Conservation (phyloP, 495 filamentous ascomycete species). For the Hypoxylon fragiforme region DNA sequence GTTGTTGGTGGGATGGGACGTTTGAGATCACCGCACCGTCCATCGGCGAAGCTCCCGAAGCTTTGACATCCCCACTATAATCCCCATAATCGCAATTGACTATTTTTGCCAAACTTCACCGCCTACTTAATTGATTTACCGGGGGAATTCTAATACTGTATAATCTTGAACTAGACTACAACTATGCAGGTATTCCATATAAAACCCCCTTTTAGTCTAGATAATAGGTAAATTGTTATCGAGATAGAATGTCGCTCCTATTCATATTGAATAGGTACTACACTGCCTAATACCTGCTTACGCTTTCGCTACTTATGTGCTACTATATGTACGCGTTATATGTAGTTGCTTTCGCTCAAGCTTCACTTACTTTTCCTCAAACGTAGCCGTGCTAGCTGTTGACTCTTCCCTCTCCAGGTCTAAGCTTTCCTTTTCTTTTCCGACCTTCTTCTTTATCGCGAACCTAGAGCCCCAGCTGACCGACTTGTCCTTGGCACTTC, state of each 20-base stretch:
- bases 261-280: no score
- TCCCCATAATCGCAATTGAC: constrained; percentile 12
- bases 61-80: constrained; percentile 14
- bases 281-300: no score
- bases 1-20: not conserved
- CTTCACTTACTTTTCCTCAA: constrained; percentile 7
- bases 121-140: constrained; percentile 10
- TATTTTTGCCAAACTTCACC: constrained; percentile 19
- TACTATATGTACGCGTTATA: no score
- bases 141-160: no score
- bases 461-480: constrained; percentile 51
- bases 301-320: no score
- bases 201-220: no score
- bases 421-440: constrained; percentile 52
- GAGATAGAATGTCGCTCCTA: no score
- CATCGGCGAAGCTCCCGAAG: constrained; percentile 1
- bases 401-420: constrained; percentile 47
- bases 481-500: constrained; percentile 41
- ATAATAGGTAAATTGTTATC: no score
- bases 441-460: constrained; percentile 51
- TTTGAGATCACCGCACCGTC: no score
- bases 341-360: no score
- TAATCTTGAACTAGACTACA: no score
- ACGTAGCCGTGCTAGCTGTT: constrained; percentile 16
- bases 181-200: no score